Evolutionary conservation across 208 protist genomes (phyloP), one percentile per base, ranked within the genome.

Genomic region (Leishmania martiniquensis): DNA sequence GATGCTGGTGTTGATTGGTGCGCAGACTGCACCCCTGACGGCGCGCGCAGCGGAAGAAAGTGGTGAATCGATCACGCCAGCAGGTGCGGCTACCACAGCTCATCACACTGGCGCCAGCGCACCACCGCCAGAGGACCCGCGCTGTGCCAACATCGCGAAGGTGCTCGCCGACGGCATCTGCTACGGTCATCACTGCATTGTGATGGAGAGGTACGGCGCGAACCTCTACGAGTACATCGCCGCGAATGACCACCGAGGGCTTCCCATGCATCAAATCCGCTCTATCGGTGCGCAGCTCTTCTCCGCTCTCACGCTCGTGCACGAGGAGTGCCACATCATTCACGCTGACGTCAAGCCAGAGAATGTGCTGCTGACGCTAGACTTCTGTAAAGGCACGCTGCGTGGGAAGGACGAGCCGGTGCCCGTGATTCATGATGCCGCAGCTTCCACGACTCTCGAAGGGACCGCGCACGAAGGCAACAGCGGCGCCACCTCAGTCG

Each of bases 291-390:
- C 84, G 59, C 97, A 99, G 87, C 92, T 99, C 15, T 88, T 99
- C 10, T 81, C 85, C 4, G 97, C 96, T n/a, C 87, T 99, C n/a
- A 86, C 85, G 47, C 90, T 99, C 0, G 78, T 99, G 42, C 85
- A 96, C 60, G 88, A 97, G 65, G 80, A 93, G 57, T 95, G 91
- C 65, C 85, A 94, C 79, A 96, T 99, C 44, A 98, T 99, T 68
- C 98, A 99, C 86, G 98, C 96, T 77, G 98, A 99, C 83, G 91
- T 99, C 60, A 99, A 99, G 80, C 95, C 95, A 59, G 96, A 98
- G 82, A 99, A 98, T 84, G 89, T 99, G 73, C 84, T 99, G 69
- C 86, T 98, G 15, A 87, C 90, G 5, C 77, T 93, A 39, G 84
- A 93, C 76, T 94, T 85, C 0, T 88, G 88, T 45, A 77, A 75